A percentile compares a stretch with the other conserved stretches of the same genome.
Conservation (phyloP, 768 basidiomycete genomes). For the Pilatotrama ljubarskyi region DNA sequence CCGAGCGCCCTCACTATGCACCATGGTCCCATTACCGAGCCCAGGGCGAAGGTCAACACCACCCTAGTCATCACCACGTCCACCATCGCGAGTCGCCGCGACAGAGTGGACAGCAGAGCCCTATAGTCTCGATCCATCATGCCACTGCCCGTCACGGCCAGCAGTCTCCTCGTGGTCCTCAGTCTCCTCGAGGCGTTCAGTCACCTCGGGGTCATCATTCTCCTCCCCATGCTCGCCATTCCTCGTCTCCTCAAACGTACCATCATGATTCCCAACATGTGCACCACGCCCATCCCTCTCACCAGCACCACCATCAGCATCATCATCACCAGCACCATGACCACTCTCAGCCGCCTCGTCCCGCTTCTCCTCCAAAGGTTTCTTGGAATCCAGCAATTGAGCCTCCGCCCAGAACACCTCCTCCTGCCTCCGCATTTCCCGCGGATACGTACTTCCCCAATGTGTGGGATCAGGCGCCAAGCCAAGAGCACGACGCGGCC, state of each 20-base stretch:
- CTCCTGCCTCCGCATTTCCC: constrained; percentile 61
- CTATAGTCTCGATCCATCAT: not conserved
- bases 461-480: constrained; percentile 74
- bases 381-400: constrained; percentile 82
- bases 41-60: not conserved
- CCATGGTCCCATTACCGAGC: not conserved
- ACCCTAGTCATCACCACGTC: constrained; percentile 2
- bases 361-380: constrained; percentile 62
- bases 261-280: constrained; percentile 19
- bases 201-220: constrained; percentile 13
- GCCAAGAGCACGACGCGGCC: constrained; percentile 40
- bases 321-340: constrained; percentile 27
- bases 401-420: constrained; percentile 69
- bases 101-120: constrained; percentile 13
- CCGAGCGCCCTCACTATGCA: constrained; percentile 10
- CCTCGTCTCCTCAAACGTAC: constrained; percentile 3
- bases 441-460: constrained; percentile 79
- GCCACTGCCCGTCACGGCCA: constrained; percentile 1
- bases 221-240: constrained; percentile 13
- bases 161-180: constrained; percentile 3
- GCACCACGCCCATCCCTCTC: constrained; percentile 22
- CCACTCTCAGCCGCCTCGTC: constrained; percentile 39
- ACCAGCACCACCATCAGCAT: constrained; percentile 27
- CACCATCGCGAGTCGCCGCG: constrained; percentile 4
- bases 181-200: constrained; percentile 10